Base-by-base conservation (phyloP, 306 rosid species). In the Pueraria montana region DNA sequence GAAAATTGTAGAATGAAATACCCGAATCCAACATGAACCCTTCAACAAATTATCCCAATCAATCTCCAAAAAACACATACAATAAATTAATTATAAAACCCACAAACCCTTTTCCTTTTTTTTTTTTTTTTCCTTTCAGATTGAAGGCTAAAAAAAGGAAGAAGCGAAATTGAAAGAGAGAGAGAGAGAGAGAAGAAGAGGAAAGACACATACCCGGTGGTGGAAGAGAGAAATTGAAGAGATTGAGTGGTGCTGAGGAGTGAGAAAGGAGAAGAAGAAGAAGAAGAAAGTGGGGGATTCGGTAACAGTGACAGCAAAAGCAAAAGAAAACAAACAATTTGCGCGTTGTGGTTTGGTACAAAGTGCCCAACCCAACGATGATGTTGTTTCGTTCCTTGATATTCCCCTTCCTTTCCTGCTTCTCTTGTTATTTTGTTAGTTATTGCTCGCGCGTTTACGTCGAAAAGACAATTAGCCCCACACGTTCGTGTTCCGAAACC, bases 1-100 rank as follows among this genome's bases (percentile, higher is more conserved):
- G 70, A 30, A 36, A 63, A 64, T 38, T 63, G 14, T 24, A 63
- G 36, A 74, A 38, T 3, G 1, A 36, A 23, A 58, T 6, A 36
- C 40, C 40, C 1, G 20, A 82, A 56, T 55, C 32, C 21, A 59
- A 67, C n/a, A 67, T 30, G n/a, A 55, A 68, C 65, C 64, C 77
- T 66, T 27, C 77, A 42, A 53, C 65, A 46, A 77, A 49, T 20
- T 32, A 32, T 64, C 76, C n/a, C 53, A 18, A 74, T 82, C 38
- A 26, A 66, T 75, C 30, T 10, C 23, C 9, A 55, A 17, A 34
- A 78, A 38, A 40, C 6, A 55, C 21, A 40, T 20, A 11, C 18
- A 68, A 38, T 1, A 9, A 52, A 68, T 24, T 9, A 40, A 38
- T 6, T 6, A 53, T 5, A 10, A 1, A 38, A 67, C 38, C 34